These are phyloP conservation scores for Kazachstania sp. DNA, from an alignment of 1,139 yeast genomes.

Conservation along the genomic window DNA sequence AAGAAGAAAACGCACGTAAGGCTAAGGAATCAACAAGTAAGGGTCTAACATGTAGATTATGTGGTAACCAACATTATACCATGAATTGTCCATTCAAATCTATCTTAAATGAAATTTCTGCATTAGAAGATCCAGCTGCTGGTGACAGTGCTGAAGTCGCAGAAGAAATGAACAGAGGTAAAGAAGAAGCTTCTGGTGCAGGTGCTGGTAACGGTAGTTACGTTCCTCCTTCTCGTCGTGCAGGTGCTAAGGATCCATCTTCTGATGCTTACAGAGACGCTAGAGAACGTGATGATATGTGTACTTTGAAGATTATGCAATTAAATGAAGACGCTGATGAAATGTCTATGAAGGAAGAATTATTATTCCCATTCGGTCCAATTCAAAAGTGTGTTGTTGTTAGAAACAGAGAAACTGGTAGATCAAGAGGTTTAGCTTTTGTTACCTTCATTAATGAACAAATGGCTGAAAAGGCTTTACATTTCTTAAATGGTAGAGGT, in stretches of 20 bases:
- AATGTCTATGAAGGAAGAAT: conserved; percentile 64
- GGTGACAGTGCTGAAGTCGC: conserved; percentile 20
- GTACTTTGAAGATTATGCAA: conserved; percentile 87
- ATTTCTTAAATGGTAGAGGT: conserved; percentile 81
- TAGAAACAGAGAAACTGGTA: conserved; percentile 88
- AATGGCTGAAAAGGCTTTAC: conserved; percentile 71
- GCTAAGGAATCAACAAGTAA: conserved; percentile 48
- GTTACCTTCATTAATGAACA: conserved; percentile 67
- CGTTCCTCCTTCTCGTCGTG: conserved; percentile 60
- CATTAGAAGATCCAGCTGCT: conserved; percentile 35
- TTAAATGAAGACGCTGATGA: conserved; percentile 82
- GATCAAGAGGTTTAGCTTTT: conserved; percentile 95
- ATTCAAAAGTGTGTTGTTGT: conserved; percentile 77
- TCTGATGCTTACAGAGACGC: conserved; percentile 39
- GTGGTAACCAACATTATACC: conserved; percentile 93
- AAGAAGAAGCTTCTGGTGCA: conserved; percentile 18
- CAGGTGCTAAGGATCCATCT: conserved; percentile 44
- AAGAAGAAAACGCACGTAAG: conserved; percentile 48
- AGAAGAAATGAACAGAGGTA: conserved; percentile 30
- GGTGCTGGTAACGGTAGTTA: conserved; percentile 39
- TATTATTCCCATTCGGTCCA: conserved; percentile 67
- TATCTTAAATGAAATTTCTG: conserved; percentile 55
- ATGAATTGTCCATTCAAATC: conserved; percentile 94
- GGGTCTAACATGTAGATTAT: conserved; percentile 70
- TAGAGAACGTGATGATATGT: conserved; percentile 69